A percentile compares a stretch with the other conserved stretches of the same genome.
These are phyloP conservation scores for Puccinia novopanici DNA, from an alignment of 1,284 basidiomycete genomes.

Conservation along the genomic window DNA sequence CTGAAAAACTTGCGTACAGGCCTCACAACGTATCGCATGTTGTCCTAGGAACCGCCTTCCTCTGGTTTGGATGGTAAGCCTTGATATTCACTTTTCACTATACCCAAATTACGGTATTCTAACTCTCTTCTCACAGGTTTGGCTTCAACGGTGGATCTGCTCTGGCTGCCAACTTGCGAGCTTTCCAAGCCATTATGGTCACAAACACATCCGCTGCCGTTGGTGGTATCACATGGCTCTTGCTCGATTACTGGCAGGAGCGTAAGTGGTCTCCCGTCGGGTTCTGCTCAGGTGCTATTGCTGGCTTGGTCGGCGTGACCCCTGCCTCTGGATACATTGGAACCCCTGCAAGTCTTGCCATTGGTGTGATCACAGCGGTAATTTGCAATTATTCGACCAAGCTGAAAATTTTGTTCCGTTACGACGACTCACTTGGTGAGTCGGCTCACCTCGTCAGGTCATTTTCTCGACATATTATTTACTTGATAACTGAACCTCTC, in stretches of 20 bases:
- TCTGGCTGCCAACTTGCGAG: conserved; percentile 60
- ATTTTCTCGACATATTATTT: not conserved
- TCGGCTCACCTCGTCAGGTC: conserved; percentile 31
- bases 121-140: conserved; percentile 52
- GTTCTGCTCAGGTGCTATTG: conserved; percentile 92
- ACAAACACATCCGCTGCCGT: conserved; percentile 60
- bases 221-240: conserved; percentile 61
- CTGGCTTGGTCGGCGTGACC: conserved; percentile 78
- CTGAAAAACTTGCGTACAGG: conserved; percentile 60
- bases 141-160: conserved; percentile 60
- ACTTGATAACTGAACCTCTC: conserved; percentile 30
- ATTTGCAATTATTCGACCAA: conserved; percentile 91
- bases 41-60: conserved; percentile 61
- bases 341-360: conserved; percentile 77
- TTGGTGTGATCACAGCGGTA: conserved; percentile 80
- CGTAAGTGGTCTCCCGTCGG: conserved; percentile 66
- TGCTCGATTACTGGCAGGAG: conserved; percentile 58
- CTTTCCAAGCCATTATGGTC: conserved; percentile 60
- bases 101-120: too few species aligned
- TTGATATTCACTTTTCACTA: not conserved
- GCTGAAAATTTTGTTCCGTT: conserved; percentile 76
- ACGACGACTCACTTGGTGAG: conserved; percentile 80
- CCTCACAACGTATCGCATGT: conserved; percentile 60
- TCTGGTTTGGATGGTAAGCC: conserved; percentile 59
- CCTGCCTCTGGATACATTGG: conserved; percentile 88